A percentile compares a stretch with the other conserved stretches of the same genome.
Evolutionary conservation across 2,329 filamentous ascomycete genomes (phyloP).

Genomic region (Curvularia verruculosa): DNA sequence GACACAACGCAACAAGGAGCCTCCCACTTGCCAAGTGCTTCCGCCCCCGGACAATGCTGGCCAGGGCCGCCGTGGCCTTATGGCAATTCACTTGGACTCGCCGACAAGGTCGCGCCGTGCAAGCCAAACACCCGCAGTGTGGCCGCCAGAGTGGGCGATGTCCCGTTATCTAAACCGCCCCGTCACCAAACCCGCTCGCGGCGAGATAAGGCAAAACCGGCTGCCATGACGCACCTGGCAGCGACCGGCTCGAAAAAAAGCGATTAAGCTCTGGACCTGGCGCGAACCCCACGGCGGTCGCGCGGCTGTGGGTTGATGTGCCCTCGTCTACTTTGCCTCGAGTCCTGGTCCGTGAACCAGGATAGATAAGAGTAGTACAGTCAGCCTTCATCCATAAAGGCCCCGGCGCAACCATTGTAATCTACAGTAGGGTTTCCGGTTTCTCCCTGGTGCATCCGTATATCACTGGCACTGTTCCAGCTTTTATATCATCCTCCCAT

Average conservation of each 20-base stretch:
- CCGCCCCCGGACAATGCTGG: conserved; percentile 33
- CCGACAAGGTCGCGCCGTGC: conserved; percentile 17
- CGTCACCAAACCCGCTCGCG: conserved; percentile 23
- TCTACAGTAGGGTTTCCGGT: conserved; percentile 40
- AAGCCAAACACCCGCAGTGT: conserved; percentile 19
- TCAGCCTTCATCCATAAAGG: conserved; percentile 43
- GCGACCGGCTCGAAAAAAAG: conserved; percentile 33
- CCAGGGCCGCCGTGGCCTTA: conserved; percentile 12
- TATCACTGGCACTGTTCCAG: conserved; percentile 39
- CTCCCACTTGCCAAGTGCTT: conserved; percentile 40
- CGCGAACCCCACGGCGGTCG: conserved; percentile 47
- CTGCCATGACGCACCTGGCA: conserved; percentile 37
- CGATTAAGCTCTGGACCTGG: conserved; percentile 44
- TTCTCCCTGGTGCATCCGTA: conserved; percentile 39
- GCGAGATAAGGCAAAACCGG: conserved; percentile 30
- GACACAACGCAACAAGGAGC: conserved; percentile 26
- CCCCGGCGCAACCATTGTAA: conserved; percentile 37
- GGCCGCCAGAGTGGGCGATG: conserved; percentile 16
- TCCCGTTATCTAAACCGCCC: conserved; percentile 20
- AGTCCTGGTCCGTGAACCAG: conserved; percentile 42
- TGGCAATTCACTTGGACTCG: conserved; percentile 8
- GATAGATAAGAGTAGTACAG: conserved; percentile 48
- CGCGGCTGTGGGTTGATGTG: conserved; percentile 36
- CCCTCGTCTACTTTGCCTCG: conserved; percentile 46
- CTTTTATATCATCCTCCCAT: conserved; percentile 17